phyloP scores from a whole-genome alignment of 2,329 filamentous ascomycete genomes.

The Saccharata proteae region DNA sequence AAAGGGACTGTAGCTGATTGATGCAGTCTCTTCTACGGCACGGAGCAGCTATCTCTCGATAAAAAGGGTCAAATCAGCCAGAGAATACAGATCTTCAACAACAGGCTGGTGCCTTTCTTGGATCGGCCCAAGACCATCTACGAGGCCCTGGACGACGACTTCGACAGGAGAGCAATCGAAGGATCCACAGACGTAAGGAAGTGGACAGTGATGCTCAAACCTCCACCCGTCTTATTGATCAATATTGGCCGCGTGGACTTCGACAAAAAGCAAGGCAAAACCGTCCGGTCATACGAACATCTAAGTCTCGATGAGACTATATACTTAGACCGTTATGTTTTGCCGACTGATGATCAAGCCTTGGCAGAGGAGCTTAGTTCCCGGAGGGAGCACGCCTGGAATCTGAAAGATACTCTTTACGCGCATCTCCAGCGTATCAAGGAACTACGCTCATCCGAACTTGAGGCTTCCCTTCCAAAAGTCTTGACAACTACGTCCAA shows the following conservation, averaged over 20 bases:
- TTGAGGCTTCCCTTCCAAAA: no score
- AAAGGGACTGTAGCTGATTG: not conserved
- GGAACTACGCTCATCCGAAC: no score
- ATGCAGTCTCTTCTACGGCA: constrained; percentile 19
- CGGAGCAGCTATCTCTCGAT: constrained; percentile 21
- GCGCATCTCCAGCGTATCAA: no score
- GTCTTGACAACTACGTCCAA: no score
- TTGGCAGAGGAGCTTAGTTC: no score
- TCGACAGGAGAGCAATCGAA: constrained; percentile 63
- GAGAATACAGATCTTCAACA: constrained; percentile 47
- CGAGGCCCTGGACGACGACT: constrained; percentile 71
- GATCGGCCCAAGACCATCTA: constrained; percentile 57
- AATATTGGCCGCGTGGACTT: constrained; percentile 75
- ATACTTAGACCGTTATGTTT: constrained; percentile 79
- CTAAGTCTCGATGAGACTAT: constrained; percentile 70
- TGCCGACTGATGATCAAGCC: no score
- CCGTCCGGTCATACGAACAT: constrained; percentile 63
- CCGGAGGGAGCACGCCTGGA: no score
- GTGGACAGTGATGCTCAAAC: constrained; percentile 35
- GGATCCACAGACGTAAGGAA: constrained; percentile 11
- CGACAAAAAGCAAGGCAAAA: constrained; percentile 44
- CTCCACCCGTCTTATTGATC: constrained; percentile 79
- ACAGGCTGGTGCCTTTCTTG: constrained; percentile 50
- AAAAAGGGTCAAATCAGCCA: constrained; percentile 33
- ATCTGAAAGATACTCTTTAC: no score